These are phyloP conservation scores for Colletotrichum gloeosporioides DNA, from an alignment of 2,329 filamentous ascomycete genomes.

Conservation along the genomic window DNA sequence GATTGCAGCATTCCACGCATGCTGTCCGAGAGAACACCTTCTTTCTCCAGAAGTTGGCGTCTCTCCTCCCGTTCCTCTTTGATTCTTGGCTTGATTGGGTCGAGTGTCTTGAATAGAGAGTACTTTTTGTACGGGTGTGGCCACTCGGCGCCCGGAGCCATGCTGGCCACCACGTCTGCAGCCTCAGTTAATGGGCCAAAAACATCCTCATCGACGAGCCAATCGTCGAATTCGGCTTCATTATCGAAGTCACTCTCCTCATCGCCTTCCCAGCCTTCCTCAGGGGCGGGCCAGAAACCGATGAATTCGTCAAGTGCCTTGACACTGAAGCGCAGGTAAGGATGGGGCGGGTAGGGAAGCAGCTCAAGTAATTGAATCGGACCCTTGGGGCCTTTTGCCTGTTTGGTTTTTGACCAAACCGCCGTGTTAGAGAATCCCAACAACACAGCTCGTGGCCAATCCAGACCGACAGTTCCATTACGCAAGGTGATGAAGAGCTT, in stretches of 20 bases:
- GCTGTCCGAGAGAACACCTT: no score
- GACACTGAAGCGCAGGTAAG: not conserved
- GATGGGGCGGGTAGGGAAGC: not conserved
- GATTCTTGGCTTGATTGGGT: not conserved
- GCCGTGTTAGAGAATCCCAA: fast-evolving
- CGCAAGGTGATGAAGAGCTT: not conserved
- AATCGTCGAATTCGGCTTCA: not conserved
- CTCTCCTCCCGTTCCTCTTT: not conserved
- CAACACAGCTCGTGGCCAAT: not conserved
- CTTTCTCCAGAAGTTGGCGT: not conserved
- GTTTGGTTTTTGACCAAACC: not conserved
- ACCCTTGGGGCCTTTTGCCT: not conserved
- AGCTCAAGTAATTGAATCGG: not conserved
- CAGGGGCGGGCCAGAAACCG: fast-evolving
- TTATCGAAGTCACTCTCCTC: not conserved
- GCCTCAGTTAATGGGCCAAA: not conserved
- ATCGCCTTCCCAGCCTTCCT: fast-evolving
- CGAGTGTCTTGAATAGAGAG: not conserved
- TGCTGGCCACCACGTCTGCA: not conserved
- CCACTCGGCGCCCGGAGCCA: not conserved
- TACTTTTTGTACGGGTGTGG: not conserved
- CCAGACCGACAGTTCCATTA: fast-evolving
- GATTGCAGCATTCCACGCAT: no score
- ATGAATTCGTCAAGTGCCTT: fast-evolving
- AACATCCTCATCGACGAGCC: not conserved